These are phyloP conservation scores for Pseudonitzschia pungens DNA, from an alignment of 108 stramenopile species.

Conservation along the genomic window DNA sequence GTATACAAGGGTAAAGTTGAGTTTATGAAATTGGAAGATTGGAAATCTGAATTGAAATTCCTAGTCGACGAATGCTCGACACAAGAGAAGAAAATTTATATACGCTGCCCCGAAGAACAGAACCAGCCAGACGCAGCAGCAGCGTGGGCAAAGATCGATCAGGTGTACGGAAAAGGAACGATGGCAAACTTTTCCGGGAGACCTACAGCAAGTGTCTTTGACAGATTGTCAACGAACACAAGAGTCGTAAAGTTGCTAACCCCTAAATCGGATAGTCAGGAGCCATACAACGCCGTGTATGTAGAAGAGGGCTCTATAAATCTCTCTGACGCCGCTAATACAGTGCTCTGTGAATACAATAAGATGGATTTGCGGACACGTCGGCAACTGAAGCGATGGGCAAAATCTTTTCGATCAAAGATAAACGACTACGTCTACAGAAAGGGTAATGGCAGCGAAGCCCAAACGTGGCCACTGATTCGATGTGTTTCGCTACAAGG, in stretches of 20 bases:
- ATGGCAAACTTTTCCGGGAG: slow-evolving; percentile 24
- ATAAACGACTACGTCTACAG: slow-evolving; percentile 50
- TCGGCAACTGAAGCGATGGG: slow-evolving; percentile 35
- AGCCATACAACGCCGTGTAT: slow-evolving; percentile 36
- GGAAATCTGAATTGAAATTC: slow-evolving; percentile 40
- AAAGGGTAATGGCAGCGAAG: slow-evolving; percentile 40
- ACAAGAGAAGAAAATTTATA: slow-evolving; percentile 39
- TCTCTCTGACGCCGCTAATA: slow-evolving; percentile 27
- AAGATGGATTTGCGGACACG: slow-evolving; percentile 28
- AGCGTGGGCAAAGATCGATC: slow-evolving; percentile 54
- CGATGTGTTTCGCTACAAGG: slow-evolving; percentile 41
- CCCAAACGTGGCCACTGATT: slow-evolving; percentile 53
- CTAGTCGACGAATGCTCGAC: slow-evolving; percentile 47
- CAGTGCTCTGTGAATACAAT: slow-evolving; percentile 15
- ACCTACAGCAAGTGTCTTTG: slow-evolving; percentile 19
- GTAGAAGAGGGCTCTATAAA: slow-evolving; percentile 32
- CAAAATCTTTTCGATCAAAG: slow-evolving; percentile 24
- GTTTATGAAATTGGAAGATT: slow-evolving; percentile 45
- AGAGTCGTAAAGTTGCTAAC: slow-evolving; percentile 32
- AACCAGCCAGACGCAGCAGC: slow-evolving; percentile 38
- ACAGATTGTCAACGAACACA: slow-evolving; percentile 24
- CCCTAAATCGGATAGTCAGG: slow-evolving; percentile 2
- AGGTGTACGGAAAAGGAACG: slow-evolving; percentile 44
- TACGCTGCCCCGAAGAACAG: slow-evolving; percentile 23
- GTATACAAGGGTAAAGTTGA: slow-evolving; percentile 44